Conservation (phyloP, 208 protist genomes). For the Leptomonas seymouri region DNA sequence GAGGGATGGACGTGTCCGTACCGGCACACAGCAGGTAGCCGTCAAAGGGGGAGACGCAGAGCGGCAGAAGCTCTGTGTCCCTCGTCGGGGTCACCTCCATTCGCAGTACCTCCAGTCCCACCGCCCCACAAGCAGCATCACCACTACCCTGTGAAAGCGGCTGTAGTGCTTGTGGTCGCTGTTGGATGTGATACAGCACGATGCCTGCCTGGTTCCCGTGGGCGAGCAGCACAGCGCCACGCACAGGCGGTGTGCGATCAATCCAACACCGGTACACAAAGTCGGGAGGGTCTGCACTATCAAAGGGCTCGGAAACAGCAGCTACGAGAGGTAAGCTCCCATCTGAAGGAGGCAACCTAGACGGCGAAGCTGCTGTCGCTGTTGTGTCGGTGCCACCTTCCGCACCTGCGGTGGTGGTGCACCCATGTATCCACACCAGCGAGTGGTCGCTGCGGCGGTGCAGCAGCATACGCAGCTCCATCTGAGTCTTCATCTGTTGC, state of each 20-base stretch:
- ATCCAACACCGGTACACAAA: conserved; percentile 43
- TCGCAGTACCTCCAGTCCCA: conserved; percentile 4
- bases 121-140: not conserved
- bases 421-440: conserved; percentile 33
- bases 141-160: not conserved
- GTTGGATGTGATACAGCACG: conserved; percentile 26
- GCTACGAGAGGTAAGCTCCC: conserved; percentile 9
- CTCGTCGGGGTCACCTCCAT: conserved; percentile 29
- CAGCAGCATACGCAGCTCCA: conserved; percentile 37
- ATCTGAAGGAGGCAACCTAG: not conserved
- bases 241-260: conserved; percentile 42
- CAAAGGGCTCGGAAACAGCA: conserved; percentile 11
- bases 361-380: not conserved
- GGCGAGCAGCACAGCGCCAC: conserved; percentile 34
- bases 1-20: conserved; percentile 20
- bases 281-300: not conserved
- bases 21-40: conserved; percentile 45
- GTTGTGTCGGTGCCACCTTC: not conserved
- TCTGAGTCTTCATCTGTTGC: conserved; percentile 19
- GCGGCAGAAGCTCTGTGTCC: conserved; percentile 45
- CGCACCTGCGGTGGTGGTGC: not conserved
- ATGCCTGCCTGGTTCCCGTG: conserved; percentile 34
- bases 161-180: not conserved
- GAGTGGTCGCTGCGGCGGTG: conserved; percentile 41
- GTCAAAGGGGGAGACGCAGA: conserved; percentile 68